Conservation (phyloP, 2,329 filamentous ascomycete genomes). For the Tolypocladium paradoxum region DNA sequence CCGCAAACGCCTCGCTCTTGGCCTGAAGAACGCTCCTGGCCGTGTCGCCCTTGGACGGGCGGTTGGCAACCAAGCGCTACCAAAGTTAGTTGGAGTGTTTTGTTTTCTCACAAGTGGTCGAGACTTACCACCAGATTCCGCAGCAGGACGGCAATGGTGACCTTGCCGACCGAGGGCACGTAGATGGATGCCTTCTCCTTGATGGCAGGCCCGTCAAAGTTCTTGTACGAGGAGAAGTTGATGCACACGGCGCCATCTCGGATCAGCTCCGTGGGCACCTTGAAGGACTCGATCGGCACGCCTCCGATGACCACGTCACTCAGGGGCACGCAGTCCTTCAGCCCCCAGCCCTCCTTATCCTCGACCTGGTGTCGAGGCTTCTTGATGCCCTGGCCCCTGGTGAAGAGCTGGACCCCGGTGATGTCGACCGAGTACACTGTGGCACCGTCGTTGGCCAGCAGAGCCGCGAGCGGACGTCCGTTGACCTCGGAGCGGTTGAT, state of each 20-base stretch:
- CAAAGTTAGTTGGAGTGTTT: conserved; percentile 11
- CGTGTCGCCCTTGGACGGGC: conserved; percentile 26
- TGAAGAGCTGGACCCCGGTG: conserved; percentile 85
- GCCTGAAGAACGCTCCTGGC: conserved; percentile 24
- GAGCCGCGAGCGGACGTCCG: conserved; percentile 78
- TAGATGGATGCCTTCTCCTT: conserved; percentile 97
- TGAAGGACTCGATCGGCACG: conserved; percentile 79
- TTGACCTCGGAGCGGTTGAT: conserved; percentile 97
- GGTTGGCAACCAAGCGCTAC: conserved; percentile 42
- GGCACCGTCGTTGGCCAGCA: conserved; percentile 92
- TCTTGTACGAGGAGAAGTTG: conserved; percentile 94
- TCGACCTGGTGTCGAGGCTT: conserved; percentile 78
- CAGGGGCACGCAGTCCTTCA: conserved; percentile 73
- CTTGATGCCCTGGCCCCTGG: conserved; percentile 76
- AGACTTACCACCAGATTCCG: conserved; percentile 73
- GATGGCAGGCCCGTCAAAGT: conserved; percentile 74
- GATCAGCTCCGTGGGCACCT: conserved; percentile 74
- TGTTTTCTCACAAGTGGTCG: neutral
- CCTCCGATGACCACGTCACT: conserved; percentile 94
- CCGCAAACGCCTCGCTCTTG: conserved; percentile 29
- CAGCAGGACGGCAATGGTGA: conserved; percentile 85
- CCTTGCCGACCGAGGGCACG: conserved; percentile 93
- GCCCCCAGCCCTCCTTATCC: conserved; percentile 67
- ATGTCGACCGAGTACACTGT: conserved; percentile 93
- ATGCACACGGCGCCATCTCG: conserved; percentile 94